A percentile compares a stretch with the other conserved stretches of the same genome.
Evolutionary conservation across 148 eudicot genomes (phyloP).

Genomic region (Rhododendron ovatum): DNA sequence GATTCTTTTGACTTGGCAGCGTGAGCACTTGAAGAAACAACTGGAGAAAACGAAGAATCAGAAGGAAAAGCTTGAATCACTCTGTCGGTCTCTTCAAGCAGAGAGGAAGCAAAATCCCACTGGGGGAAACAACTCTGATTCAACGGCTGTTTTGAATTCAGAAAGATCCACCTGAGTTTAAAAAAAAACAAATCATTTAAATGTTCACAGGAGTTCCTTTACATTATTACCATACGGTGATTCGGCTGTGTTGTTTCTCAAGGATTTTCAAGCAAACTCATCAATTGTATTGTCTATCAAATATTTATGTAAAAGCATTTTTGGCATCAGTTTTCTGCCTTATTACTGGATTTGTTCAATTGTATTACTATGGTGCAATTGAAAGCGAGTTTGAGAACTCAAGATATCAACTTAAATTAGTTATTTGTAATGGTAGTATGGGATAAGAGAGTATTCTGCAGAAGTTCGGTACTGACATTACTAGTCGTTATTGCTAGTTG

Average conservation of each 20-base stretch:
- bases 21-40: slow-evolving; percentile 83
- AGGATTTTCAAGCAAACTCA: background rate
- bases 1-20: slow-evolving; percentile 39
- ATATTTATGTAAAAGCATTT: background rate
- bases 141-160: slow-evolving; percentile 25
- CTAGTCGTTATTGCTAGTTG: background rate
- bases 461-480: background rate
- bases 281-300: background rate
- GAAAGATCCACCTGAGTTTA: background rate
- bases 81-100: slow-evolving; percentile 89
- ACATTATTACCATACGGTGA: background rate
- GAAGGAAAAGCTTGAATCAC: slow-evolving; percentile 89
- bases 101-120: slow-evolving; percentile 65
- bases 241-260: background rate
- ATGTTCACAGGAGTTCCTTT: background rate
- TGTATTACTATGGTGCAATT: background rate
- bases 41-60: slow-evolving; percentile 83
- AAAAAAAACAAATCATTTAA: background rate
- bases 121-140: slow-evolving; percentile 28
- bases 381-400: background rate
- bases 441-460: background rate
- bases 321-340: background rate
- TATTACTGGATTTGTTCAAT: background rate
- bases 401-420: background rate
- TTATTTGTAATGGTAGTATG: background rate